A percentile compares a stretch with the other conserved stretches of the same genome.
Conservation (phyloP, 257 asterid species). For the Pogostemon cablin region DNA sequence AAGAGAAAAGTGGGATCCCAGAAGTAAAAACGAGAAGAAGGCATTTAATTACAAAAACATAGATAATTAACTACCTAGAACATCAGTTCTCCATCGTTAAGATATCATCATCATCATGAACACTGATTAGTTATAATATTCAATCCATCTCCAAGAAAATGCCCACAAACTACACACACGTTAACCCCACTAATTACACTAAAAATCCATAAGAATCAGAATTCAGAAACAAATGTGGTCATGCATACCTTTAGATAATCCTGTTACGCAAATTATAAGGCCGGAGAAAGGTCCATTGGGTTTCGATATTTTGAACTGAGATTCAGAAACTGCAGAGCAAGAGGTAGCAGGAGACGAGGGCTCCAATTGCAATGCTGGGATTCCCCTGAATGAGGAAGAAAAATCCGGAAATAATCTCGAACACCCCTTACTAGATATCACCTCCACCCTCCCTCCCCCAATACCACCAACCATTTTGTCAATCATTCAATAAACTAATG, state of each 20-base stretch:
- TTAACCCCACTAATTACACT: constrained; percentile 16
- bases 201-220: constrained; percentile 15
- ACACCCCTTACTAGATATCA: constrained; percentile 79
- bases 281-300: constrained; percentile 72
- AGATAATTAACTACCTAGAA: not conserved
- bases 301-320: constrained; percentile 39
- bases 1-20: not conserved
- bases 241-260: constrained; percentile 87
- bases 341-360: constrained; percentile 58
- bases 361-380: constrained; percentile 60
- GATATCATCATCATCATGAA: not conserved
- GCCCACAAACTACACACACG: not conserved
- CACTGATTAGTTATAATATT: not conserved
- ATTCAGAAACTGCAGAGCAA: constrained; percentile 46
- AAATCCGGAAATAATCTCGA: constrained; percentile 69
- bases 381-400: constrained; percentile 74
- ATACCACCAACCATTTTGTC: constrained; percentile 48
- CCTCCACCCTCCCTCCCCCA: constrained; percentile 68
- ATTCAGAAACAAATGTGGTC: not conserved
- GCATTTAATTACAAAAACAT: constrained; percentile 13
- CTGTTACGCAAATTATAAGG: constrained; percentile 89
- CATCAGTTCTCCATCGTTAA: constrained; percentile 1
- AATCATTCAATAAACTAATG: constrained; percentile 27
- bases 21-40: not conserved
- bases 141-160: constrained; percentile 24